Conservation (phyloP, 768 basidiomycete species). For the Amyloporia xantha region DNA sequence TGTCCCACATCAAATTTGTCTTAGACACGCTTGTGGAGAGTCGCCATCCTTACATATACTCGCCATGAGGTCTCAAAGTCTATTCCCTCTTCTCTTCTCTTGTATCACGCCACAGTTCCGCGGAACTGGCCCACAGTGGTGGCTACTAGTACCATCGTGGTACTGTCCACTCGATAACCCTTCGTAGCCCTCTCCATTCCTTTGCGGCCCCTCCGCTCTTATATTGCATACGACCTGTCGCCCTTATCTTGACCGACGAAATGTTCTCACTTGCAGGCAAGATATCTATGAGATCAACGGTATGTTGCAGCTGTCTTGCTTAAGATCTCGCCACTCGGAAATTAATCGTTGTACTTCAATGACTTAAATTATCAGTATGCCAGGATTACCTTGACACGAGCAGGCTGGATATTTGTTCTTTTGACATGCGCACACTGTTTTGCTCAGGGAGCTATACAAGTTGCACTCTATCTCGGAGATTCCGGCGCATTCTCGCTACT, state of each 20-base stretch:
- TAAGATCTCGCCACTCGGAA: neutral
- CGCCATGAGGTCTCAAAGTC: too few species aligned
- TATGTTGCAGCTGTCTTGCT: neutral
- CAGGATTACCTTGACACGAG: conserved; percentile 25
- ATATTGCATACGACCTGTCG: neutral
- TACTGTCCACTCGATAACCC: too few species aligned
- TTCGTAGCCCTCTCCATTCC: too few species aligned
- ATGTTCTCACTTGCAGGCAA: conserved; percentile 5
- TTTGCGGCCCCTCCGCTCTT: neutral
- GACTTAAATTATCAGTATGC: conserved; percentile 18
- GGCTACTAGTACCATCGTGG: too few species aligned
- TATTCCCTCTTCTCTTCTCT: too few species aligned
- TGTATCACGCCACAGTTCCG: too few species aligned
- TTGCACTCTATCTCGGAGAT: conserved; percentile 42
- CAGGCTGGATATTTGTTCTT: conserved; percentile 42
- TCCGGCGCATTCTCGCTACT: conserved; percentile 32
- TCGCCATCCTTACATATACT: too few species aligned
- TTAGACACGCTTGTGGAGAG: too few species aligned
- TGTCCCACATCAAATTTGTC: too few species aligned
- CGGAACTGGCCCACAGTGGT: too few species aligned
- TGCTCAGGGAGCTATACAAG: conserved; percentile 44
- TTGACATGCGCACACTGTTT: conserved; percentile 36
- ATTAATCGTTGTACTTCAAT: neutral
- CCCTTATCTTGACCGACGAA: neutral
- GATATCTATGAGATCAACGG: neutral